Percentiles rank a stretch among this genome's conserved stretches.
Conservation (phyloP, 441 rosid genomes). For the Brassica balearica region DNA sequence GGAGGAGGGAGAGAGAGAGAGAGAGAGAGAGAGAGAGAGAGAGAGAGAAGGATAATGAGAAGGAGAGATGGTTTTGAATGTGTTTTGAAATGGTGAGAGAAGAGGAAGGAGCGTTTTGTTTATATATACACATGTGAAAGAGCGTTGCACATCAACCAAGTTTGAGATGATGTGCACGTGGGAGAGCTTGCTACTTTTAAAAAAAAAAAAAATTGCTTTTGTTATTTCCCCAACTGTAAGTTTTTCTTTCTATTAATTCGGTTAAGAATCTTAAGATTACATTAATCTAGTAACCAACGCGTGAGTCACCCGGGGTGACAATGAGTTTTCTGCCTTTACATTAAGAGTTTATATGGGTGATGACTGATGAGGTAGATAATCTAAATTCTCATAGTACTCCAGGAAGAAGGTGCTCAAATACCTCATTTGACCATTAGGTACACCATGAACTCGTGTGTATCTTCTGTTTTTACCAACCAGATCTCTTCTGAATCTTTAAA, state of each 20-base stretch:
- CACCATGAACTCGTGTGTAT: not conserved
- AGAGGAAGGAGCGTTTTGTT: slow-evolving; percentile 11
- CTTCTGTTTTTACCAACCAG: not conserved
- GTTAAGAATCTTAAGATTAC: not conserved
- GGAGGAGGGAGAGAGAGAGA: not conserved
- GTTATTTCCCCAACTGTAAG: not conserved
- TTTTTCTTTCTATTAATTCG: not conserved
- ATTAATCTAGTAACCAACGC: not conserved
- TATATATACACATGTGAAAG: slow-evolving; percentile 19
- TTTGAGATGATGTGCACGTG: slow-evolving; percentile 19
- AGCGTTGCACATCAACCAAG: not conserved
- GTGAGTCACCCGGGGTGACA: too few relatives aligned
- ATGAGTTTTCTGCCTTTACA: not conserved
- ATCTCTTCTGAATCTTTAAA: not conserved
- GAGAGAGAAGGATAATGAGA: not conserved
- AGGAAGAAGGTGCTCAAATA: not conserved
- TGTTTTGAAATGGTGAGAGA: slow-evolving; percentile 35
- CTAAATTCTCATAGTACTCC: not conserved
- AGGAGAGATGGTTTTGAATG: slow-evolving; percentile 16
- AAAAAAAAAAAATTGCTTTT: not conserved
- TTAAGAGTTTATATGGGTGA: not conserved
- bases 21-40: not conserved
- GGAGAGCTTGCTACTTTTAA: not conserved
- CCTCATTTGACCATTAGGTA: not conserved
- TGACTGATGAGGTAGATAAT: slow-evolving; percentile 3